Base-by-base conservation (phyloP, 2,329 filamentous ascomycete species). In the Parascedosporium putredinis region DNA sequence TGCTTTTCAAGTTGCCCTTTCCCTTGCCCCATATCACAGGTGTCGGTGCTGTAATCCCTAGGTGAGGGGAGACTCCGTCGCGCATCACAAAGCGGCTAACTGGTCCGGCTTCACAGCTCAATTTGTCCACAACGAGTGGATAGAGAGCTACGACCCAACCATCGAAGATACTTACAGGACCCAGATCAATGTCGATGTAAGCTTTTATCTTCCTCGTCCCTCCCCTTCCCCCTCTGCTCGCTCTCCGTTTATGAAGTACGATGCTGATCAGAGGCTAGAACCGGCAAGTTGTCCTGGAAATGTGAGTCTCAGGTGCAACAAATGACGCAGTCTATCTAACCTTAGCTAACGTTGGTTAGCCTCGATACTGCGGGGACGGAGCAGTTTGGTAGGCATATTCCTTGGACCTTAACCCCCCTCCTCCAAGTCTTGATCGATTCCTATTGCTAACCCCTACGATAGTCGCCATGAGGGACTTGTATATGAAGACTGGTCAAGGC, bases 91-190 rank as follows among this genome's bases (percentile, higher is more conserved):
- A 55, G 56, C 27, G 7, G 56, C 63, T 68, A 59, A 68, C 60
- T 18, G 29, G 7, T 46, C 23, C 9, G 5, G 6, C 22, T 24
- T 58, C 56, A 60, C 60, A 88, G 88, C 89, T 60, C 88, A 95
- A 74, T 95, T 94, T 61, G 88, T 95, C 48, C 88, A 93, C 67
- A 90, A 93, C 69, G 85, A 94, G 59, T 94, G 88, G 86, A 91
- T 95, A 63, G 88, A 95, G 67, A 86, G 81, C 64, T 88, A 88
- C 67, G 84, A 88, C 64, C 84, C 84, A 14, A 88, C 84, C 16
- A 88, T 88, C 58, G 84, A 88, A 62, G 84, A 88, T 64, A 85
- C 84, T 25, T 88, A 88, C 62, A 76, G 84, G 54, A 86, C 83
- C 54, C 82, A 86, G 57, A 73, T 86, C 42, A 75, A 89, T 58